A percentile compares a stretch with the other conserved stretches of the same genome.
Evolutionary conservation across 257 asterid species (phyloP).

Genomic region (Solanum chiquidenum): DNA sequence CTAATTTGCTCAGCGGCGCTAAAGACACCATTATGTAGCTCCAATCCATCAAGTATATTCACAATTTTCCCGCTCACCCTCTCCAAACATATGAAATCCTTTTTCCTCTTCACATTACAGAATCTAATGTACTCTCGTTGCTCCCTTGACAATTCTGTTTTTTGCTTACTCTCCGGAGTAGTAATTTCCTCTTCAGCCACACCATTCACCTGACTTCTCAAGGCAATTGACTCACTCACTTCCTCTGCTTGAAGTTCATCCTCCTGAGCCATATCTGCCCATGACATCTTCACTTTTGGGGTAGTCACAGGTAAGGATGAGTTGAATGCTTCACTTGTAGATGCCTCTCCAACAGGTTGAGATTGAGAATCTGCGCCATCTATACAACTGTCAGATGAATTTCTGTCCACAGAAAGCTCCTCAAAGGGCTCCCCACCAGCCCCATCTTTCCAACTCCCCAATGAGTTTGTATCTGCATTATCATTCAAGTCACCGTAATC

Average conservation of each 20-base stretch:
- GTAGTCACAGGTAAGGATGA: slow-evolving; percentile 19
- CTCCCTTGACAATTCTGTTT: slow-evolving; percentile 27
- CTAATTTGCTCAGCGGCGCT: slow-evolving; percentile 40
- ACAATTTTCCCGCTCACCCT: slow-evolving; percentile 26
- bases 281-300: slow-evolving; percentile 48
- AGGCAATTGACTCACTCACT: slow-evolving; percentile 10
- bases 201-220: slow-evolving; percentile 7
- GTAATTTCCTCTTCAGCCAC: slow-evolving; percentile 13
- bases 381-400: neutral
- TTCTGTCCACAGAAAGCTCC: slow-evolving; percentile 8
- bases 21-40: slow-evolving; percentile 31
- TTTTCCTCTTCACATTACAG: slow-evolving; percentile 23
- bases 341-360: slow-evolving; percentile 7
- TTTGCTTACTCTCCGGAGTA: slow-evolving; percentile 28
- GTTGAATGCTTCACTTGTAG: slow-evolving; percentile 19
- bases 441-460: slow-evolving; percentile 72
- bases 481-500: slow-evolving; percentile 32
- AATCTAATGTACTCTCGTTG: slow-evolving; percentile 32
- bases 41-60: slow-evolving; percentile 32
- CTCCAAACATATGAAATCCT: slow-evolving; percentile 29
- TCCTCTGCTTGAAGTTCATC: slow-evolving; percentile 56
- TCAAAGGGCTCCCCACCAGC: slow-evolving; percentile 25
- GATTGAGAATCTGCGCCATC: neutral
- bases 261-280: slow-evolving; percentile 98
- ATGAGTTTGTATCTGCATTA: slow-evolving; percentile 44